phyloP scores from a whole-genome alignment of 805 yeast genomes.

The Nakazawaea ernobii region DNA sequence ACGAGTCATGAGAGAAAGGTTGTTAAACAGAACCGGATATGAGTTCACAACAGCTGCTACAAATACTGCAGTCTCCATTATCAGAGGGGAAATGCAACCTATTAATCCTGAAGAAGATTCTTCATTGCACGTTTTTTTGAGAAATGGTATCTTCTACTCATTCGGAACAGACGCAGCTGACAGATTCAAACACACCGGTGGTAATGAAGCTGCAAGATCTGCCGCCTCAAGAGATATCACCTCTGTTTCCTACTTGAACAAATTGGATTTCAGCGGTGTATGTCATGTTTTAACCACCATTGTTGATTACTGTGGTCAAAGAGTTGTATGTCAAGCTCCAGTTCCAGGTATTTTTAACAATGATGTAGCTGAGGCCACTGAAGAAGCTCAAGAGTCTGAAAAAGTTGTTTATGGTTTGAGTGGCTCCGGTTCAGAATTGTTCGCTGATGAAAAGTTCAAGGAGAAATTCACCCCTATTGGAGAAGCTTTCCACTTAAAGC shows the following conservation, averaged over 20 bases:
- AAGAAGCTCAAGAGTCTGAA: constrained; percentile 32
- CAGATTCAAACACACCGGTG: constrained; percentile 61
- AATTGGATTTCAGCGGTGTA: constrained; percentile 56
- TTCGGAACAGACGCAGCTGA: constrained; percentile 68
- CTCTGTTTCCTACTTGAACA: constrained; percentile 63
- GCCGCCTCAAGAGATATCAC: constrained; percentile 74
- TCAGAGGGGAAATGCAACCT: constrained; percentile 68
- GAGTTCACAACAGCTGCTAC: constrained; percentile 77
- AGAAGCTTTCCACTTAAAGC: constrained; percentile 71
- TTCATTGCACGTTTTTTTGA: constrained; percentile 60
- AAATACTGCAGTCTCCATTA: constrained; percentile 71
- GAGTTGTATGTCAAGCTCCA: constrained; percentile 89
- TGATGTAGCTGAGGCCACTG: constrained; percentile 21
- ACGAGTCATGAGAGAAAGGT: constrained; percentile 68
- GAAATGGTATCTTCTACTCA: constrained; percentile 85
- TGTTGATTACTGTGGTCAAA: constrained; percentile 84
- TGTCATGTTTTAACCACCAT: constrained; percentile 75
- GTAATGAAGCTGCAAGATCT: constrained; percentile 80
- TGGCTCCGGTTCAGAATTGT: constrained; percentile 49
- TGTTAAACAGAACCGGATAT: constrained; percentile 61
- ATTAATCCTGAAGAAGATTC: constrained; percentile 73
- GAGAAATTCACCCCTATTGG: constrained; percentile 55
- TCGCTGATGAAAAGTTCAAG: constrained; percentile 47
- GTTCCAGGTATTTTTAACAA: constrained; percentile 84
- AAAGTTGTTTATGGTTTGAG: constrained; percentile 70